Percentiles rank a stretch among this genome's conserved stretches.
Evolutionary conservation across 2,329 filamentous ascomycete species (phyloP).

Genomic region (Lachnum nothofagi): DNA sequence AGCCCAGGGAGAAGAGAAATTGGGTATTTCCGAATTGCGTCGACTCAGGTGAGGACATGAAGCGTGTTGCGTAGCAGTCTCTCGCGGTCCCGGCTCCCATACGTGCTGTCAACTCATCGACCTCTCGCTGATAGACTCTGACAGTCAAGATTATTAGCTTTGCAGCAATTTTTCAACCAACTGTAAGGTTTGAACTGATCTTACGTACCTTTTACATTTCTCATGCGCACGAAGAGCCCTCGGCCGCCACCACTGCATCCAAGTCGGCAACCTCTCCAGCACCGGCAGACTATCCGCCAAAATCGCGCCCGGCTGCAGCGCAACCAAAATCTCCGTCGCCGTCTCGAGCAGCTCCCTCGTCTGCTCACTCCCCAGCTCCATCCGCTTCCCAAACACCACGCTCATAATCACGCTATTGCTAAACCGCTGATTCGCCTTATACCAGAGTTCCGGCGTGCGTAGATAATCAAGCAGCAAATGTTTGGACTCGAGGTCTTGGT

Average conservation of each 20-base stretch:
- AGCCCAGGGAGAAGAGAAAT: slow-evolving; percentile 30
- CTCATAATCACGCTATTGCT: slow-evolving; percentile 31
- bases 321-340: slow-evolving; percentile 24
- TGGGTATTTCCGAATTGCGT: slow-evolving; percentile 22
- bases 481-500: slow-evolving; percentile 30
- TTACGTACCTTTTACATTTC: slow-evolving; percentile 14
- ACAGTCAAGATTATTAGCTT: neutral
- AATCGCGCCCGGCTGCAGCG: slow-evolving; percentile 30
- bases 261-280: slow-evolving; percentile 30
- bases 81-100: slow-evolving; percentile 25
- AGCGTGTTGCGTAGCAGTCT: slow-evolving; percentile 31
- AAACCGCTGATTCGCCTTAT: slow-evolving; percentile 25
- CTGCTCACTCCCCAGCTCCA: slow-evolving; percentile 20
- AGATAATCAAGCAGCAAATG: slow-evolving; percentile 27
- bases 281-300: slow-evolving; percentile 33
- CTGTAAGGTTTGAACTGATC: neutral
- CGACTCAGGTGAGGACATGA: slow-evolving; percentile 28
- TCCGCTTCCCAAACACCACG: slow-evolving; percentile 27
- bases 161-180: neutral
- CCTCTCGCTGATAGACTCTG: slow-evolving; percentile 26
- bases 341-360: slow-evolving; percentile 21
- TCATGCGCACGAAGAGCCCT: slow-evolving; percentile 23
- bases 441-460: slow-evolving; percentile 25
- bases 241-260: slow-evolving; percentile 30
- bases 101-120: slow-evolving; percentile 21